Evolutionary conservation across 2,329 filamentous ascomycete genomes (phyloP), one percentile per base, ranked within the genome.

Genomic region (Colletotrichum spaethianum): DNA sequence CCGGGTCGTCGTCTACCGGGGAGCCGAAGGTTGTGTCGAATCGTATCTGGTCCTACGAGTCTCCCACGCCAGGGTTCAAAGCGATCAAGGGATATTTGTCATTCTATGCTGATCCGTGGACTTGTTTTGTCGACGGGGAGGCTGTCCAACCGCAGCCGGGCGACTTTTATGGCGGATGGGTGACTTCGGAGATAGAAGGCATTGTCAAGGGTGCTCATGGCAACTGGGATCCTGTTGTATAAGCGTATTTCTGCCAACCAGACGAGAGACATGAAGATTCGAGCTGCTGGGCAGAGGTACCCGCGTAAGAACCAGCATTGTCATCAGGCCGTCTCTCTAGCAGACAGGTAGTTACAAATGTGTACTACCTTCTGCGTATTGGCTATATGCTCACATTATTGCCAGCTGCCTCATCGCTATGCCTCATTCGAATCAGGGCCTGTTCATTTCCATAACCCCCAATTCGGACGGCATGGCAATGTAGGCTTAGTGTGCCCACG

Each of bases 101-200:
- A 50, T 89, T 92, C 75, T 92, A 90, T 76, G 88, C 87, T 16
- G 88, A 86, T 18, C 89, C 89, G 16, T 91, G 89, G 89, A 86
- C 90, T 70, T 92, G 89, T 76, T 89, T 84, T 78, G 89, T 91
- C 5, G 89, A 91, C 78, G 88, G 88, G 12, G 89, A 91, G 78
- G 84, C 84, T 76, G 90, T 91, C 26, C 82, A 87, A 78, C 82
- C 88, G 48, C 89, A 91, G 80, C 88, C 87, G 20, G 88, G 88
- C 9, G 89, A 91, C 75, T 91, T 91, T 74, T 91, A 91, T 79
- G 90, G 90, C 31, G 90, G 90, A 2, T 92, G 90, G 89, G 87
- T 89, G 72, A 91, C 89, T 60, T 86, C 85, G 72, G 89, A 92
- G 69, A 85, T 91, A 72, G 86, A 87, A 74, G 87, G 88, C 38